These are phyloP conservation scores for Lipomyces starkeyi DNA, from an alignment of 805 yeast species.

Conservation along the genomic window DNA sequence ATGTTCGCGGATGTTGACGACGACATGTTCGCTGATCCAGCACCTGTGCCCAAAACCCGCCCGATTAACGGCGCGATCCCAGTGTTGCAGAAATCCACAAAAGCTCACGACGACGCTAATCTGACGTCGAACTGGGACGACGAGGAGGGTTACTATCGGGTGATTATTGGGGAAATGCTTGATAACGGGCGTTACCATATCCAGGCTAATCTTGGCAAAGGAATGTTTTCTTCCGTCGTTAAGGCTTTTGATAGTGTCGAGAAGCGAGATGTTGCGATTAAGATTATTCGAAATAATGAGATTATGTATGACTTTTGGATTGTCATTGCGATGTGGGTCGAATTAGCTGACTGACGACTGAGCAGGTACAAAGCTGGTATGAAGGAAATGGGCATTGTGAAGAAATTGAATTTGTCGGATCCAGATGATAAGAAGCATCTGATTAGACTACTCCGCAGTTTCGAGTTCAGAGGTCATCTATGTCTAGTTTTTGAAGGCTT, in stretches of 20 bases:
- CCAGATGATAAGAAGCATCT: constrained; percentile 66
- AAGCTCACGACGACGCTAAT: constrained; percentile 30
- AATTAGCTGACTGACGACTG: not conserved
- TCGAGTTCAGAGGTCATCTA: constrained; percentile 81
- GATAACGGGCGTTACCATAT: constrained; percentile 42
- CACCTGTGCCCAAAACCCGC: constrained; percentile 3
- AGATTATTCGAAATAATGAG: constrained; percentile 70
- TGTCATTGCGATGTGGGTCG: not conserved
- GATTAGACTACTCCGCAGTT: constrained; percentile 71
- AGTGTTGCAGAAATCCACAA: constrained; percentile 12
- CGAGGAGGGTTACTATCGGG: constrained; percentile 46
- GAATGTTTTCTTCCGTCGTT: constrained; percentile 47
- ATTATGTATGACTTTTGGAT: constrained; percentile 51
- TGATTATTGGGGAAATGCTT: constrained; percentile 46
- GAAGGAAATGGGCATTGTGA: constrained; percentile 80
- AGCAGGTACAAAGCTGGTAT: constrained; percentile 60
- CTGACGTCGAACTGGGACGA: constrained; percentile 47
- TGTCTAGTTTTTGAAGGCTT: constrained; percentile 85
- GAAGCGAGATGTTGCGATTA: constrained; percentile 53
- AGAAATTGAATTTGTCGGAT: constrained; percentile 67
- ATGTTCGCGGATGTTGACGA: constrained; percentile 41
- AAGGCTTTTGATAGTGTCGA: constrained; percentile 40
- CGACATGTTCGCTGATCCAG: constrained; percentile 36
- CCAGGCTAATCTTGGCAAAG: constrained; percentile 44
- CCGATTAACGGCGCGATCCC: constrained; percentile 18